Conservation (phyloP, 1,284 basidiomycete genomes). For the Neonothopanus nambi region DNA sequence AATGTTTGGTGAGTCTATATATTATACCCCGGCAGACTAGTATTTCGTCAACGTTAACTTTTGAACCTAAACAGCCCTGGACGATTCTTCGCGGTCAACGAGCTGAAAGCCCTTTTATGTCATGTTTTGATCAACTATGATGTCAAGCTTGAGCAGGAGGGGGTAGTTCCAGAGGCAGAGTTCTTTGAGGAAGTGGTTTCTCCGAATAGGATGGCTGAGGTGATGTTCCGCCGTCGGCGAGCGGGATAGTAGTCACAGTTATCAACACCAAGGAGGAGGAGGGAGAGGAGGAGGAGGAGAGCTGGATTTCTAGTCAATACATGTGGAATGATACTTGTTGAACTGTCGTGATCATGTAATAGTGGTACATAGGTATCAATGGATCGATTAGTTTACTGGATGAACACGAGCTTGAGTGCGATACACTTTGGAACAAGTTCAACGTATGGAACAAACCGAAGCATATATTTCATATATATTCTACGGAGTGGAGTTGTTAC, state of each 20-base stretch:
- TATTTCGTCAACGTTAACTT: neutral
- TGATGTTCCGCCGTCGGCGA: conserved; percentile 16
- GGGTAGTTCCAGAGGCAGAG: conserved; percentile 10
- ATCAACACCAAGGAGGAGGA: too few species aligned
- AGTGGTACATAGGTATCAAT: too few species aligned
- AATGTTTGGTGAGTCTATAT: conserved; percentile 27
- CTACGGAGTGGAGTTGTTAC: neutral
- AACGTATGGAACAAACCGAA: too few species aligned
- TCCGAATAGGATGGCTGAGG: conserved; percentile 12
- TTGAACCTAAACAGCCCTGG: conserved; percentile 31
- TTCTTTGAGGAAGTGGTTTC: conserved; percentile 11
- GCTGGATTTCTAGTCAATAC: too few species aligned
- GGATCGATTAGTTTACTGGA: too few species aligned
- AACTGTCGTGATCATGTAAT: too few species aligned
- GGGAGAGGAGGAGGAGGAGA: too few species aligned
- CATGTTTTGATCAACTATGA: conserved; percentile 41
- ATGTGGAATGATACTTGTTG: too few species aligned
- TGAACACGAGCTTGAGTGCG: too few species aligned
- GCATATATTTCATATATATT: too few species aligned
- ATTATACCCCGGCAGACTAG: conserved; percentile 9
- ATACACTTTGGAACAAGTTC: too few species aligned
- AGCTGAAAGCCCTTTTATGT: conserved; percentile 40
- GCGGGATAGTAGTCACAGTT: too few species aligned
- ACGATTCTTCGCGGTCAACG: conserved; percentile 42
- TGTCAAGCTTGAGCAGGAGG: conserved; percentile 33